phyloP scores from a whole-genome alignment of 257 asterid species.

The Eustoma russellianum region DNA sequence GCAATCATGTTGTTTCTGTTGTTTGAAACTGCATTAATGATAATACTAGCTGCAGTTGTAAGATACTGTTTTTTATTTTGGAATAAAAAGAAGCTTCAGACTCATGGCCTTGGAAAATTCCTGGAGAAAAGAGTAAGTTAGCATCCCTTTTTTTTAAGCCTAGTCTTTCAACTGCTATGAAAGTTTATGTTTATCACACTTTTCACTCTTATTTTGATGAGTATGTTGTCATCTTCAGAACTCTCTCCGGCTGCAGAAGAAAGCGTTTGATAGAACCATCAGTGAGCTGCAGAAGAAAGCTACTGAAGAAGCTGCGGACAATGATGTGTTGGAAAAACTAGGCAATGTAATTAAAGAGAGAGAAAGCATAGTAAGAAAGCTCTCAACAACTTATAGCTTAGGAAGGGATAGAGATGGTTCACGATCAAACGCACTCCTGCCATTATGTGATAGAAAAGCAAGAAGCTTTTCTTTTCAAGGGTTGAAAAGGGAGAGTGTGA shows the following conservation, averaged over 20 bases:
- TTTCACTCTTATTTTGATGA: neutral
- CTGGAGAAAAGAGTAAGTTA: constrained; percentile 79
- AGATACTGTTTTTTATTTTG: constrained; percentile 60
- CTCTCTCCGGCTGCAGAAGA: constrained; percentile 65
- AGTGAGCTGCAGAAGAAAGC: constrained; percentile 52
- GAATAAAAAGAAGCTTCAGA: constrained; percentile 82
- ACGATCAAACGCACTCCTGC: constrained; percentile 35
- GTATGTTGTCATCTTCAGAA: constrained; percentile 31
- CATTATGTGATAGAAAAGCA: constrained; percentile 31
- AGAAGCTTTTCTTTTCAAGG: constrained; percentile 60
- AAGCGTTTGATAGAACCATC: constrained; percentile 57
- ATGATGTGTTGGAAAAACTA: constrained; percentile 43
- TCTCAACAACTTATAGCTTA: constrained; percentile 72
- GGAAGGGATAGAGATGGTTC: constrained; percentile 48
- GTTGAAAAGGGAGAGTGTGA: constrained; percentile 47
- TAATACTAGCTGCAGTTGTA: constrained; percentile 46
- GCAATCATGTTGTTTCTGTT: constrained; percentile 46
- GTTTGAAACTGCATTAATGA: constrained; percentile 52
- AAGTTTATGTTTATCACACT: neutral
- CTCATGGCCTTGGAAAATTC: constrained; percentile 54
- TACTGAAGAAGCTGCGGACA: constrained; percentile 39
- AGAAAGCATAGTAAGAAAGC: constrained; percentile 59
- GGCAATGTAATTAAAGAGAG: constrained; percentile 55
- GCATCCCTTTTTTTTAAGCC: constrained; percentile 1
- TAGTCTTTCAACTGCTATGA: too few relatives aligned